These are phyloP conservation scores for Tranzscheliella williamsii DNA, from an alignment of 1,284 basidiomycete genomes.

Conservation along the genomic window DNA sequence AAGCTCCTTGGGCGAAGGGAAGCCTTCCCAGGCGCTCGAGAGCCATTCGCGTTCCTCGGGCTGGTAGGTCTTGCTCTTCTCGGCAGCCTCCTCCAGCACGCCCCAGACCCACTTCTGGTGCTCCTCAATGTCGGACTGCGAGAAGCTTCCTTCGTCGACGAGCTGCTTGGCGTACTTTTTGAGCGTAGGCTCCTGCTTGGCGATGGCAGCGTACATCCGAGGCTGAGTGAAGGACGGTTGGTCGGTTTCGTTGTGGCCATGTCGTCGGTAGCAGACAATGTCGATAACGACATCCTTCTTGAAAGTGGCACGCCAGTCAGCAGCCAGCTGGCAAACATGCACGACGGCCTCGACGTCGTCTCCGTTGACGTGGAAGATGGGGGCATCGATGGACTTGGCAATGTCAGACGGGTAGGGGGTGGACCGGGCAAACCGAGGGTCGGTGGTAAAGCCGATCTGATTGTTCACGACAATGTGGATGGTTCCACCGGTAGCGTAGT, in stretches of 20 bases:
- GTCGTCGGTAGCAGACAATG: slow-evolving; percentile 96
- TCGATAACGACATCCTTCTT: slow-evolving; percentile 99
- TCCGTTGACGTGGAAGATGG: slow-evolving; percentile 99
- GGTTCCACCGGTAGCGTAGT: slow-evolving; percentile 96
- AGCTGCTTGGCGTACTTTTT: slow-evolving; percentile 90
- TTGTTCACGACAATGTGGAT: slow-evolving; percentile 99
- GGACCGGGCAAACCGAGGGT: slow-evolving; percentile 94
- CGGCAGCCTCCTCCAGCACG: slow-evolving; percentile 91
- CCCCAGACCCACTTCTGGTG: slow-evolving; percentile 99
- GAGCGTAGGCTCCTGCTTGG: slow-evolving; percentile 88
- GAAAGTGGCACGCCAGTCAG: slow-evolving; percentile 96
- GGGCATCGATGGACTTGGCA: slow-evolving; percentile 96
- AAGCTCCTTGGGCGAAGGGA: slow-evolving; percentile 94
- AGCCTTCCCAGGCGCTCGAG: slow-evolving; percentile 95
- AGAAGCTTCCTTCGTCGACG: slow-evolving; percentile 88
- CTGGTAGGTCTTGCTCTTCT: slow-evolving; percentile 88
- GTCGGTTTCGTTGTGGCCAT: slow-evolving; percentile 99
- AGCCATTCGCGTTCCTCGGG: slow-evolving; percentile 82
- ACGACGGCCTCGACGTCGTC: slow-evolving; percentile 94
- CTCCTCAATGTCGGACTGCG: slow-evolving; percentile 93
- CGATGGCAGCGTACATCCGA: slow-evolving; percentile 96
- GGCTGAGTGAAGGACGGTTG: slow-evolving; percentile 99
- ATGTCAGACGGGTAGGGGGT: slow-evolving; percentile 99
- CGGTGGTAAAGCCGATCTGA: slow-evolving; percentile 99
- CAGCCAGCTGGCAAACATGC: slow-evolving; percentile 95